Evolutionary conservation across 2,329 filamentous ascomycete genomes (phyloP), one percentile per base, ranked within the genome.

Genomic region (Byssochlamys sp.): DNA sequence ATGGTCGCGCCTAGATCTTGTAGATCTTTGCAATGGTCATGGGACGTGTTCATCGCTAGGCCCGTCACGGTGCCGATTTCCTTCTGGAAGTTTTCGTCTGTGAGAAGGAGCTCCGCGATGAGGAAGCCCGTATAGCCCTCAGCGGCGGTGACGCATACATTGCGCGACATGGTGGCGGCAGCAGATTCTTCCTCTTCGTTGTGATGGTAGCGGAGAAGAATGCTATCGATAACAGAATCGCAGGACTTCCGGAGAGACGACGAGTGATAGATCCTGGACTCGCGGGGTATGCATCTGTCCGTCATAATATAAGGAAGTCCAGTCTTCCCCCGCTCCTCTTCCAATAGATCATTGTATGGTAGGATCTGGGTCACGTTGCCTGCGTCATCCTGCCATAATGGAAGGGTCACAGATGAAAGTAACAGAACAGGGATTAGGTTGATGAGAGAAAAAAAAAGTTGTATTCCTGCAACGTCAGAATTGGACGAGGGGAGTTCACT

Each of bases 111-210:
- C 61, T 81, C 77, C 45, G 77, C 75, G 61, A 81, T 80, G 58
- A 77, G 67, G 60, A 78, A 80, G 60, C 78, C 79, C 3, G 78
- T 81, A 57, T 81, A 71, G 63, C 79, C 79, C 50, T 81, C 79
- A 11, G 73, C 71, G 31, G 78, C 73, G 1, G 77, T 80, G 63
- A 81, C 71, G 62, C 75, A 78, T 55, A 81, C 61, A 55, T 80
- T 79, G 60, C 77, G 77, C 0, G 77, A 66, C 77, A 80, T 80
- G 24, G 24, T 10, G 27, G 49, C 24, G n/a, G 19, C 9, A 9
- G 29, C 29, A 31, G 29, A 7, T 31, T 31, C 29, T 31, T 31
- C 29, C 29, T 45, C 39, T 19, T 24, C n/a, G n/a, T 11, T 5
- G 29, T 10, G 29, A 31, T 45, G 39, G 39, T 45, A 19, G 39